Percentiles rank a stretch among this genome's conserved stretches.
These are phyloP conservation scores for Ramichloridium luteum DNA, from an alignment of 2,329 filamentous ascomycete species.

Conservation along the genomic window DNA sequence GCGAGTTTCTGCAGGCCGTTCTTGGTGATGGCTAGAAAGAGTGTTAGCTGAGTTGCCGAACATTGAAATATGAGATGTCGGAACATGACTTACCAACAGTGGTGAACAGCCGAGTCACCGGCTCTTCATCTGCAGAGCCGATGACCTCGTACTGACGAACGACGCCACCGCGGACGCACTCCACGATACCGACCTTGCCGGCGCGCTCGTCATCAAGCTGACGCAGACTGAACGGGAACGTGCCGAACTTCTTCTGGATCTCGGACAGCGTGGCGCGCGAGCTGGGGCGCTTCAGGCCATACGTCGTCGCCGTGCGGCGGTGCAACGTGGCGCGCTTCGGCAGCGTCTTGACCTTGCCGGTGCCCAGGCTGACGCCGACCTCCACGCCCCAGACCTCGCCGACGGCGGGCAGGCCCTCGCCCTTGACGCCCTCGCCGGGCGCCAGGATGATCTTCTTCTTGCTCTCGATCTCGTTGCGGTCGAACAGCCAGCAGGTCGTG, in stretches of 20 bases:
- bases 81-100: constrained; percentile 64
- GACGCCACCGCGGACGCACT: constrained; percentile 87
- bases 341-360: constrained; percentile 87
- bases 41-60: too few species aligned
- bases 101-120: constrained; percentile 77
- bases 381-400: constrained; percentile 97
- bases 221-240: constrained; percentile 93
- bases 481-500: constrained; percentile 95
- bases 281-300: constrained; percentile 84
- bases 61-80: background rate
- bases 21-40: constrained; percentile 96
- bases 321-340: constrained; percentile 83
- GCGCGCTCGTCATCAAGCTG: constrained; percentile 94
- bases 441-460: constrained; percentile 96
- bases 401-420: constrained; percentile 76
- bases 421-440: constrained; percentile 74
- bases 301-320: constrained; percentile 82
- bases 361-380: constrained; percentile 79
- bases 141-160: constrained; percentile 94
- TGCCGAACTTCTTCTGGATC: constrained; percentile 92
- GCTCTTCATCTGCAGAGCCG: constrained; percentile 77
- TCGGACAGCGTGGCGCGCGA: constrained; percentile 88
- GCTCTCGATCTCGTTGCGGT: constrained; percentile 93
- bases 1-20: constrained; percentile 85
- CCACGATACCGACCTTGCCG: constrained; percentile 88